Conservation (phyloP, 2,329 filamentous ascomycete species). For the Monilinia fructicola region DNA sequence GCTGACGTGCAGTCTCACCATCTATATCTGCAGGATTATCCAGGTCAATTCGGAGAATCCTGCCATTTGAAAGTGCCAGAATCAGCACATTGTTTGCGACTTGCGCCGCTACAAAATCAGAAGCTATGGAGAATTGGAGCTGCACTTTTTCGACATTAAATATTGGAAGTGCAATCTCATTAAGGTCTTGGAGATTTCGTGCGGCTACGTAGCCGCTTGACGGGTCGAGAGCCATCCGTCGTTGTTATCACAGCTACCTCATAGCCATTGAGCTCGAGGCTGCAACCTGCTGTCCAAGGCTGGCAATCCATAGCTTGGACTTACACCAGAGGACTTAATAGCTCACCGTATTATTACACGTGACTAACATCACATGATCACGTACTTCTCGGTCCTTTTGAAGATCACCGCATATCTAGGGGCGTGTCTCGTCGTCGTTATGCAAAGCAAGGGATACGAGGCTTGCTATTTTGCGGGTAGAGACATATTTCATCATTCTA, state of each 20-base stretch:
- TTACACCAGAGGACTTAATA: not conserved
- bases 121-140: slow-evolving; percentile 89
- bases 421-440: not conserved
- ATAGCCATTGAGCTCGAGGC: slow-evolving; percentile 37
- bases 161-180: slow-evolving; percentile 71
- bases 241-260: slow-evolving; percentile 34
- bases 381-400: not conserved
- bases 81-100: slow-evolving; percentile 97
- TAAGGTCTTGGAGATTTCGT: slow-evolving; percentile 57
- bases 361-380: not conserved
- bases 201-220: slow-evolving; percentile 72
- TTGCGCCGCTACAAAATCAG: slow-evolving; percentile 93
- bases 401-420: not conserved
- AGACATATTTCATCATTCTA: not conserved
- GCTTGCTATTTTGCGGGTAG: slow-evolving; percentile 5
- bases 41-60: slow-evolving; percentile 90
- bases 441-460: slow-evolving; percentile 2
- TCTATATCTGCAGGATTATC: slow-evolving; percentile 95
- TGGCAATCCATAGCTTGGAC: slow-evolving; percentile 27
- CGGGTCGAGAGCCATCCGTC: slow-evolving; percentile 66
- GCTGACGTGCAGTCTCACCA: slow-evolving; percentile 49
- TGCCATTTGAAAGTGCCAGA: slow-evolving; percentile 84
- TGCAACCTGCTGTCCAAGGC: slow-evolving; percentile 33
- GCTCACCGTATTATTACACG: not conserved
- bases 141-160: slow-evolving; percentile 93